Conservation (phyloP, 148 eudicot species). For the Camellia lanceoleosa region DNA sequence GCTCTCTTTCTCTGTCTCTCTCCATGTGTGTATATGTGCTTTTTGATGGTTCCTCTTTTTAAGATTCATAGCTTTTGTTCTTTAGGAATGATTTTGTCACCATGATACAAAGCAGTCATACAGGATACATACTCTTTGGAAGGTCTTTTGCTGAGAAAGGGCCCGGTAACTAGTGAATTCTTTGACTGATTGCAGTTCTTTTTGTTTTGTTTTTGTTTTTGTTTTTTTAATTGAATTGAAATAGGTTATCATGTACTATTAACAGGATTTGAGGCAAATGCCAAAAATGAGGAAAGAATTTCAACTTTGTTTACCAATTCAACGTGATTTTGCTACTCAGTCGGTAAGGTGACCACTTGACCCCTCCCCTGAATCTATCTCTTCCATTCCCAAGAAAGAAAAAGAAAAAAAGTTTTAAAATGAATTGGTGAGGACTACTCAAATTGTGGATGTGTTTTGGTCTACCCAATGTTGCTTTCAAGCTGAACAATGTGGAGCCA, state of each 20-base stretch:
- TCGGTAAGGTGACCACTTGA: background rate
- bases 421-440: background rate
- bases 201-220: background rate
- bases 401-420: background rate
- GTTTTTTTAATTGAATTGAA: background rate
- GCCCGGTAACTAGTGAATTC: background rate
- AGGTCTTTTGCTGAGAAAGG: background rate
- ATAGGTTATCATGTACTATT: background rate
- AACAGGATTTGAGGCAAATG: slow-evolving; percentile 2
- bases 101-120: background rate
- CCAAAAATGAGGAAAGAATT: background rate
- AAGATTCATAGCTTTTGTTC: background rate
- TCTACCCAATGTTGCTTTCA: background rate
- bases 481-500: slow-evolving; percentile 6
- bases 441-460: background rate
- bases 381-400: too few relatives aligned
- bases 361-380: background rate
- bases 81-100: background rate
- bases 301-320: background rate
- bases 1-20: slow-evolving; percentile 11
- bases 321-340: background rate
- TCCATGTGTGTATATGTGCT: background rate
- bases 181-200: background rate
- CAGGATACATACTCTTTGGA: background rate
- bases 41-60: background rate